Base-by-base conservation (phyloP, 371 early-diverging fungal genomes). In the Syncephalastrum monosporum region DNA sequence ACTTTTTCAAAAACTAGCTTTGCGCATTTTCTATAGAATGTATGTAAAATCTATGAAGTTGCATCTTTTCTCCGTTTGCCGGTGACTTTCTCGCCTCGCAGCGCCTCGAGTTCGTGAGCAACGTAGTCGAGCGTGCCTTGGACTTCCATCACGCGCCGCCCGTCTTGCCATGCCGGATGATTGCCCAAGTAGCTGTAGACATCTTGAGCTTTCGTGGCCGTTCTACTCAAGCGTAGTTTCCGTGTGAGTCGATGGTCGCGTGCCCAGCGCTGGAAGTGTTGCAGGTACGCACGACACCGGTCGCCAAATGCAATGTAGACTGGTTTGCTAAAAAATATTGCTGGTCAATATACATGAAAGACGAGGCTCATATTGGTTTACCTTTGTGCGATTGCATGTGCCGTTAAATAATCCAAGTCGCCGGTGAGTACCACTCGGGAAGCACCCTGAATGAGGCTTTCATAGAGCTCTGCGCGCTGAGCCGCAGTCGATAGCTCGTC, bases 231-330 rank as follows among this genome's bases (percentile, higher is more conserved):
- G 21, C 78, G 54, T 17, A 77, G 38, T 59, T 74, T 74, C 17
- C 75, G 65, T 15, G 73, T 68, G 15, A 77, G 47, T 25, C 64
- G 68, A 19, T 55, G 23, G 7, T 77, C 75, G 8, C 68, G 52
- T 3, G 70, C 50, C 73, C 75, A 74, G 49, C 71, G 69, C 19
- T 77, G 66, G 41, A 74, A 74, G 8, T 74, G 75, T 8, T 57
- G 53, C 4, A 77, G 53, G 60, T 74, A 68, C 7, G 70, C 63
- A 50, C 73, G 61, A 54, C 71, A 65, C 42, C 62, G 65, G 8
- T 69, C 78, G 24, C 67, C 65, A 53, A 77, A 77, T 3, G 68
- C 61, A 24, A 71, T 44, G 59, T 77, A 77, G 1, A 74, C 73
- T n/a, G 75, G 75, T 61, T 74, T 74, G 27, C 78, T 57, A 57